Base-by-base conservation (phyloP, 2,329 filamentous ascomycete species). In the Ophiostoma himal-ulmi region DNA sequence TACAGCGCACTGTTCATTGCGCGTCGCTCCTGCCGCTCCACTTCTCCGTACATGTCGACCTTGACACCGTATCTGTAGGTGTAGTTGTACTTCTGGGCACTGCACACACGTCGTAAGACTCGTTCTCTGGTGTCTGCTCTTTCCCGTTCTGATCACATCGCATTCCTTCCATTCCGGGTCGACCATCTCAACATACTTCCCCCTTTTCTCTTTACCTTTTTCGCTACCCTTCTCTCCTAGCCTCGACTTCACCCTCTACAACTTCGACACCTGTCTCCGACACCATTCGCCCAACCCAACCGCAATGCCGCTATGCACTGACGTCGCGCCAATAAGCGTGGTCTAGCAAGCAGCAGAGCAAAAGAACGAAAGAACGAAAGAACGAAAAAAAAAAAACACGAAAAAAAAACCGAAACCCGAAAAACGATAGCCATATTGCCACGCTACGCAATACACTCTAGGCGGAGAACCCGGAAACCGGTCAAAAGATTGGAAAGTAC, bases 401-500 rank as follows among this genome's bases (percentile, higher is more conserved):
- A 37, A 54, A 60, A 4, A 22, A 26, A 60, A 34, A 34, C 57
- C 10, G 52, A 22, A n/a, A 22, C 34, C 4, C 41, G 14, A 48
- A 48, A n/a, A n/a, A 48, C 44, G 14, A 48, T n/a, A 48, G 44
- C 44, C 44, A 48, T 17, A 17, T 26, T 30, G 68, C 65, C 66
- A 70, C 64, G 22, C 52, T 57, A 54, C 26, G 39, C 69, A 41
- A 41, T n/a, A 30, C 52, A 64, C 52, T 26, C 20, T 14, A 34
- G 26, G 57, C 69, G 66, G 69, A 70, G 57, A 64, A 64, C 57
- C 69, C 69, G 69, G 64, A 70, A 70, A 68, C 57, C 65, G 65
- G 30, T 26, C 44, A 60, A 13, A 52, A 22, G n/a, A 48, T 52
- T 22, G 52, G 17, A 8, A 57, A 22, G 10, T 11, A 26, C 52